Evolutionary conservation across 371 early-diverging fungal genomes (phyloP).

Genomic region (Mortierella sp.): DNA sequence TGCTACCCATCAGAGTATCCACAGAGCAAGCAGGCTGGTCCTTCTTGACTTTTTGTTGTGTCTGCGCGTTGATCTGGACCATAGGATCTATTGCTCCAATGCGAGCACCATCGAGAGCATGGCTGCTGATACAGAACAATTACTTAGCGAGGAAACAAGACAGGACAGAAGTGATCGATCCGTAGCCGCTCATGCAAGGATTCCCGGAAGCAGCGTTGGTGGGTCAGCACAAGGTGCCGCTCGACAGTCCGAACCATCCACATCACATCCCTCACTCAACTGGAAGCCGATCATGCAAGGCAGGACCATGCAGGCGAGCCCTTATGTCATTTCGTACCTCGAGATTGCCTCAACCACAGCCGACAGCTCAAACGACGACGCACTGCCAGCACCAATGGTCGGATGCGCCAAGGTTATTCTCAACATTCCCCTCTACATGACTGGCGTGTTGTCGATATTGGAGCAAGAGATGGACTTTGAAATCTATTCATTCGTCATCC

Average conservation of each 20-base stretch:
- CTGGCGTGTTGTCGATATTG: conserved; percentile 63
- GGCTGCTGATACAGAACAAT: conserved; percentile 31
- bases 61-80: conserved; percentile 67
- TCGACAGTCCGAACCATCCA: conserved; percentile 11
- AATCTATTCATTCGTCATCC: conserved; percentile 70
- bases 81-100: conserved; percentile 59
- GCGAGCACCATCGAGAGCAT: conserved; percentile 48
- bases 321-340: conserved; percentile 58
- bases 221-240: conserved; percentile 3
- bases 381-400: conserved; percentile 39
- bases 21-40: conserved; percentile 62
- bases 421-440: conserved; percentile 63
- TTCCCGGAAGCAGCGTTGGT: not conserved
- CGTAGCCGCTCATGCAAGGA: not conserved
- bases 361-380: conserved; percentile 27
- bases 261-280: conserved; percentile 34
- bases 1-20: conserved; percentile 57
- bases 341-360: conserved; percentile 43
- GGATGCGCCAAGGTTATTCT: conserved; percentile 51
- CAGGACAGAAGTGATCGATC: conserved; percentile 36
- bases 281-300: conserved; percentile 51
- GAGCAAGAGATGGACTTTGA: conserved; percentile 74
- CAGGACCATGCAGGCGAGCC: conserved; percentile 56
- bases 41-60: conserved; percentile 66
- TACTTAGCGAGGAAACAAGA: conserved; percentile 40